Conservation (phyloP, 768 basidiomycete species). For the Tylopilus subfusipes region DNA sequence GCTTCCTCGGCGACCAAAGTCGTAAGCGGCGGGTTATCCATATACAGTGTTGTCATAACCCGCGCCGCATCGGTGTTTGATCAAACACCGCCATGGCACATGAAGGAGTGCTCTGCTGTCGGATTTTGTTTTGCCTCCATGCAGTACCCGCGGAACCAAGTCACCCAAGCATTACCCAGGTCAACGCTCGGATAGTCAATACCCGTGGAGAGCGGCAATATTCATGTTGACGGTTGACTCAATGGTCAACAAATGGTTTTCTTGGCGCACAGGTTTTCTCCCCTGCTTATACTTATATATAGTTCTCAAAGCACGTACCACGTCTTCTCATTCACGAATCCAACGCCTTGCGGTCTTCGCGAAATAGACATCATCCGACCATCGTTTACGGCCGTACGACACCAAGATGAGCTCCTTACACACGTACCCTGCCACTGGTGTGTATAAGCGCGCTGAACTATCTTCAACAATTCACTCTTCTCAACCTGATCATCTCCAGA, state of each 20-base stretch:
- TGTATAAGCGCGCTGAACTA: background rate
- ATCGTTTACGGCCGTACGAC: background rate
- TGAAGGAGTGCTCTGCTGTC: background rate
- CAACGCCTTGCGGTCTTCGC: constrained; percentile 3
- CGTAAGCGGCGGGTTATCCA: background rate
- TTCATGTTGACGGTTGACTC: background rate
- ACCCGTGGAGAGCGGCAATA: background rate
- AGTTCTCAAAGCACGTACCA: background rate
- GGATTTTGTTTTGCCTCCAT: constrained; percentile 1
- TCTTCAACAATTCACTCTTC: background rate
- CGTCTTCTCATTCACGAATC: background rate
- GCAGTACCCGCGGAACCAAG: background rate
- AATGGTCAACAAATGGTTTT: background rate
- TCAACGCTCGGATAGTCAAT: no score
- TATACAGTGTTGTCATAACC: no score
- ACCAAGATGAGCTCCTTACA: constrained; percentile 10
- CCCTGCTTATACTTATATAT: constrained; percentile 1
- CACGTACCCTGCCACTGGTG: constrained; percentile 10
- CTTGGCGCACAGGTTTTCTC: constrained; percentile 16
- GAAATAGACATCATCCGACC: background rate
- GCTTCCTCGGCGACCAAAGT: background rate
- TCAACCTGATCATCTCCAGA: constrained; percentile 5
- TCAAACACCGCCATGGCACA: no score
- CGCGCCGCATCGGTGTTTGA: background rate
- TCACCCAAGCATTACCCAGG: background rate